Conservation (phyloP, 179 eudicot genomes). For the Nepenthes alata region DNA sequence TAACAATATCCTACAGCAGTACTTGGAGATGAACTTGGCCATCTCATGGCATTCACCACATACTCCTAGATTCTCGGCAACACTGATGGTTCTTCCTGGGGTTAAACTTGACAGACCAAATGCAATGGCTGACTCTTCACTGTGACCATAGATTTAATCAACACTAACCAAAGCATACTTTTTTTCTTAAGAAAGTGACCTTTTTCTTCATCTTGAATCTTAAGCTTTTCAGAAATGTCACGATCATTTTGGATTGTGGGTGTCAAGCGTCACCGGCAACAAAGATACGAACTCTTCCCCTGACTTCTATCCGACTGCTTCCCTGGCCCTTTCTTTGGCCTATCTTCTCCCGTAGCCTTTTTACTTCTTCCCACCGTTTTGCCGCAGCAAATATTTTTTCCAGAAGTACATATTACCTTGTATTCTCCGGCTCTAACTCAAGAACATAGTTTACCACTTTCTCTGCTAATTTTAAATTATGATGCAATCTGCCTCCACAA, state of each 20-base stretch:
- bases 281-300: constrained; percentile 52
- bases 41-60: constrained; percentile 23
- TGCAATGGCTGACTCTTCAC: neutral
- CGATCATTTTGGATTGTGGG: constrained; percentile 43
- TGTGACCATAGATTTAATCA: constrained; percentile 2
- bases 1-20: constrained; percentile 12
- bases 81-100: too few species aligned
- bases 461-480: constrained; percentile 50
- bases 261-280: constrained; percentile 51
- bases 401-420: constrained; percentile 41
- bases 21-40: constrained; percentile 15
- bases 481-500: constrained; percentile 61
- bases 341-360: constrained; percentile 37
- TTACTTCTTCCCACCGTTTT: constrained; percentile 53
- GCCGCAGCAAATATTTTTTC: constrained; percentile 53
- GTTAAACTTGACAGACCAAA: too few species aligned
- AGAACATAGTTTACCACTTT: constrained; percentile 46
- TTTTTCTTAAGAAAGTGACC: constrained; percentile 4
- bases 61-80: constrained; percentile 15
- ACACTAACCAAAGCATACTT: constrained; percentile 3
- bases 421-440: constrained; percentile 51
- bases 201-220: constrained; percentile 30
- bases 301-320: constrained; percentile 75
- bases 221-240: constrained; percentile 27
- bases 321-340: constrained; percentile 39